Evolutionary conservation across 768 basidiomycete species (phyloP), one percentile per base, ranked within the genome.

Genomic region (Trametes villosa): DNA sequence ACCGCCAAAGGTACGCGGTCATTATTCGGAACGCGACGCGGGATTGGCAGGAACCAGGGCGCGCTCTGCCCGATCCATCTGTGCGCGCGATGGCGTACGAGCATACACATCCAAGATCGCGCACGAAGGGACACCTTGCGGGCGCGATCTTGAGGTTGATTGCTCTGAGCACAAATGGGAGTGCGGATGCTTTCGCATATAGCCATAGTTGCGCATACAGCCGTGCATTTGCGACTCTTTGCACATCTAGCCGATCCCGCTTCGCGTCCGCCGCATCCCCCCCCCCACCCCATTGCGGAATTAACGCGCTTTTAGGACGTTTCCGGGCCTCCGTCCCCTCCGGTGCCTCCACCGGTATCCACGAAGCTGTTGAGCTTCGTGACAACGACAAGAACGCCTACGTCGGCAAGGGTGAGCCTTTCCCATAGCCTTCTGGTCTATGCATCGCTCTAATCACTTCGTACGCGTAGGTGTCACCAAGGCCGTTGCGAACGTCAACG

Each of bases 311-410:
- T 67, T 26, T 62, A 96, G 96, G 96, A 61, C 89, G 86, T 65
- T 98, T 87, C 89, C 89, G 94, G 62, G 92, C 94, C 61, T 86
- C 93, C 64, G 97, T 99, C 44, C 97, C 97, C 44, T 98, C 96
- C 60, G 97, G 97, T 75, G 97, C 97, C 42, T 99, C 97, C 59
- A 98, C 97, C 53, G 97, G 97, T 81, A 81, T 92, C 67, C 94
- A 99, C 76, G 97, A 99, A 78, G 97, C 97, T 64, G 94, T 98
- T 67, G 97, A 99, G 79, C 91, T 99, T 77, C 94, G 97, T 68
- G 97, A 99, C 77, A 90, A 89, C 65, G 96, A 94, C 81, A 97
- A 97, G 79, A 77, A 77, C 66, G 86, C 86, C 70, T 99, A 97
- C 75, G 85, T 97, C 68, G 97, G 97, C 71, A 99, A 98, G 83